phyloP scores from a whole-genome alignment of 495 filamentous ascomycete genomes.

The Cudoniella acicularis region DNA sequence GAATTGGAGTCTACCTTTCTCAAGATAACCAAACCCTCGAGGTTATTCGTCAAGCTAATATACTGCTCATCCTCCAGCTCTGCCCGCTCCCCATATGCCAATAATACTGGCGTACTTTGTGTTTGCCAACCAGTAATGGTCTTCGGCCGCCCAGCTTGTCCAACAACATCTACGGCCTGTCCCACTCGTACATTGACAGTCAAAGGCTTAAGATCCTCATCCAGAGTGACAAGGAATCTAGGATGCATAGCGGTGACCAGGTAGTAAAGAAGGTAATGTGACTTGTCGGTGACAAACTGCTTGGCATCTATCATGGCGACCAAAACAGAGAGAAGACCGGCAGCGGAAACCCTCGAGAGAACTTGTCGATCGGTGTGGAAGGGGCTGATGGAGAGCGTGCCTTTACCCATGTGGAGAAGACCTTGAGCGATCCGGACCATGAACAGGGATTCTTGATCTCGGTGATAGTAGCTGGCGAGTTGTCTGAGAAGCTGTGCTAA shows the following conservation, averaged over 20 bases:
- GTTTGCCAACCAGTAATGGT: constrained; percentile 99
- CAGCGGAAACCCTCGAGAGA: constrained; percentile 84
- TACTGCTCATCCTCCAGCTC: constrained; percentile 98
- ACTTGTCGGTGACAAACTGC: constrained; percentile 83
- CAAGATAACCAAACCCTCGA: constrained; percentile 94
- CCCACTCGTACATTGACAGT: constrained; percentile 96
- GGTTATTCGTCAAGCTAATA: constrained; percentile 78
- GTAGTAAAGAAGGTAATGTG: constrained; percentile 96
- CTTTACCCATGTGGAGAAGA: constrained; percentile 98
- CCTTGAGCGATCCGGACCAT: constrained; percentile 99
- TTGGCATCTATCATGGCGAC: constrained; percentile 92
- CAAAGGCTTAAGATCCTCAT: constrained; percentile 89
- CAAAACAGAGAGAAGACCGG: constrained; percentile 84
- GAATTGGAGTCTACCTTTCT: constrained; percentile 66
- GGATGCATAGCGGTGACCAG: constrained; percentile 97
- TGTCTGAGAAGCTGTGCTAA: constrained; percentile 92
- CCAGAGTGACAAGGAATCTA: constrained; percentile 90
- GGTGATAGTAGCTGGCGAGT: constrained; percentile 95
- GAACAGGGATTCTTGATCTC: constrained; percentile 91
- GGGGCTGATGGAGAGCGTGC: constrained; percentile 88
- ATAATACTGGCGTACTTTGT: constrained; percentile 92
- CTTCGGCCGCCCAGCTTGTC: constrained; percentile 94
- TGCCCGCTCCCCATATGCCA: constrained; percentile 89
- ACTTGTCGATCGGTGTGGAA: constrained; percentile 99
- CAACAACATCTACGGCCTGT: constrained; percentile 97